Evolutionary conservation across 768 basidiomycete genomes (phyloP).

Genomic region (Suillus tomentosus): DNA sequence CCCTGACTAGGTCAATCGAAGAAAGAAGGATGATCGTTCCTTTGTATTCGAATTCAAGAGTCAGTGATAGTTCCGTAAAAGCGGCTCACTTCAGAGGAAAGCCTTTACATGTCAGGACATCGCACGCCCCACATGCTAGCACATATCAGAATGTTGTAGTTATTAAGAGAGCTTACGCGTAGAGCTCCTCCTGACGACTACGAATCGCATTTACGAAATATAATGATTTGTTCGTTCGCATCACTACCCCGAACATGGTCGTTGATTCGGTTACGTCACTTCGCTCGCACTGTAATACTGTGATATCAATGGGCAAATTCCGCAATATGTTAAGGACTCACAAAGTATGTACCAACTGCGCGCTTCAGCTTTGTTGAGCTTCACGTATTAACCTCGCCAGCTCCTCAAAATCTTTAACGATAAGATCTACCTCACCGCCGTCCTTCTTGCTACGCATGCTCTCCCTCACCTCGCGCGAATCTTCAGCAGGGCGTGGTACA

Average conservation of each 20-base stretch:
- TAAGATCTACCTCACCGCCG: conserved; percentile 60
- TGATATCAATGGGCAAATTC: background rate
- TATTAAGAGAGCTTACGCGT: background rate
- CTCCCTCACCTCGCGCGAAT: conserved; percentile 27
- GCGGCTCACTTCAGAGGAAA: too few species aligned
- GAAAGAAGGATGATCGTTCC: too few species aligned
- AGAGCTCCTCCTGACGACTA: background rate
- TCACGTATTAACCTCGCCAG: conserved; percentile 36
- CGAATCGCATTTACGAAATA: background rate
- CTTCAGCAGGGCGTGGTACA: conserved; percentile 52
- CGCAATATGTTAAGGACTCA: too few species aligned
- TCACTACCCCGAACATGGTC: background rate
- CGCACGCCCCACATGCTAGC: too few species aligned
- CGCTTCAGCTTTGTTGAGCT: conserved; percentile 15
- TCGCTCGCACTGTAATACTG: background rate
- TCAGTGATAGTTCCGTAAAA: too few species aligned
- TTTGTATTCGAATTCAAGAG: too few species aligned
- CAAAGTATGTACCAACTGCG: background rate
- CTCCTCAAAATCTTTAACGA: conserved; percentile 53
- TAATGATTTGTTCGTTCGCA: background rate
- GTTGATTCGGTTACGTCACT: background rate
- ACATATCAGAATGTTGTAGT: too few species aligned
- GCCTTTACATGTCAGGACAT: too few species aligned
- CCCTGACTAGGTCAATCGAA: too few species aligned
- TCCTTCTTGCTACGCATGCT: conserved; percentile 47